A percentile compares a stretch with the other conserved stretches of the same genome.
These are phyloP conservation scores for Podospora fimiseda DNA, from an alignment of 495 filamentous ascomycete species.

Conservation along the genomic window DNA sequence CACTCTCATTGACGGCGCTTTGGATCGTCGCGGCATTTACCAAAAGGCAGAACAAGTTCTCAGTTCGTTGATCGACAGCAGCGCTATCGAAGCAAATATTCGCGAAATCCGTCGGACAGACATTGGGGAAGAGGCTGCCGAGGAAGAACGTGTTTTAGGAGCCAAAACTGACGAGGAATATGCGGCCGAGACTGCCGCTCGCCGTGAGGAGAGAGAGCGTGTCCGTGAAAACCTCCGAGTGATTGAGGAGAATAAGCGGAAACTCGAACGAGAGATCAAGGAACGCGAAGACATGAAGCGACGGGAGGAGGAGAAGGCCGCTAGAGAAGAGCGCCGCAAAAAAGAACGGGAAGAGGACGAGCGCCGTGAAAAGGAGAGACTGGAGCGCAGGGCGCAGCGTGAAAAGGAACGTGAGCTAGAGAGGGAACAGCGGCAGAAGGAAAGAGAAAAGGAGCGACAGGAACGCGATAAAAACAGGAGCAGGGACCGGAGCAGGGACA, in stretches of 20 bases:
- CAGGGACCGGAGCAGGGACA: conserved; percentile 31
- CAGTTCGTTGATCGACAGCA: conserved; percentile 58
- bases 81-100: conserved; percentile 60
- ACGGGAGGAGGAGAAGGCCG: conserved; percentile 54
- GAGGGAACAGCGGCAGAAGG: conserved; percentile 50
- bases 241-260: conserved; percentile 61
- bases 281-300: conserved; percentile 50
- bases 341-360: conserved; percentile 52
- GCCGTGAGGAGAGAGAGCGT: conserved; percentile 57
- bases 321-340: conserved; percentile 54
- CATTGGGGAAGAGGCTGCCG: conserved; percentile 66
- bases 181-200: conserved; percentile 60
- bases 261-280: conserved; percentile 56
- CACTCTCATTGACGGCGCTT: conserved; percentile 77
- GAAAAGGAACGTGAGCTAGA: conserved; percentile 52
- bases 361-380: conserved; percentile 48
- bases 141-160: conserved; percentile 60
- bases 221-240: conserved; percentile 58
- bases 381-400: conserved; percentile 53
- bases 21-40: conserved; percentile 77
- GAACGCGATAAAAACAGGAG: conserved; percentile 27
- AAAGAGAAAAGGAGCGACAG: conserved; percentile 35
- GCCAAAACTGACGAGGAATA: conserved; percentile 81
- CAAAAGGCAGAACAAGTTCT: conserved; percentile 63
- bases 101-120: conserved; percentile 64